Base-by-base conservation (phyloP, 257 asterid species). In the Oldenlandia corymbosa region DNA sequence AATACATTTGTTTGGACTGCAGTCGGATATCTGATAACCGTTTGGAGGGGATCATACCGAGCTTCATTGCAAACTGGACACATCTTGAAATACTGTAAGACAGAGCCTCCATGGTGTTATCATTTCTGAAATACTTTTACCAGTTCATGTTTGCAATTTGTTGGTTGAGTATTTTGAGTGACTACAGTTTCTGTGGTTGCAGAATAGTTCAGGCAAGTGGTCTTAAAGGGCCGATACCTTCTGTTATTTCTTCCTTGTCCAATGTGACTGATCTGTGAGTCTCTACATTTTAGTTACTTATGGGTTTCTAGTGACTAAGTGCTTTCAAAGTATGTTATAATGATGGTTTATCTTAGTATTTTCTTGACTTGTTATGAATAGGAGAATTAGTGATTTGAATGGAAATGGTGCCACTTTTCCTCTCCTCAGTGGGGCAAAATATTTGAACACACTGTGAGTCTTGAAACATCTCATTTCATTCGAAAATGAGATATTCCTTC, bases 121-220 rank as follows among this genome's bases (percentile, higher is more conserved):
- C 32, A 28, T 28, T 64, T 57, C 4, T 13, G n/a, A 1, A n/a
- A n/a, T 32, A 11, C 10, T 3, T 12, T 46, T 65, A 3, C 13
- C 5, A 4, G 13, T 27, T 43, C 11, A 13, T 23, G 32, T 37
- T 54, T 18, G 59, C 65, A 28, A 66, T 14, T 55, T 30, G 1
- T 18, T n/a, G 5, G 45, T 10, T 55, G 16, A 3, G 5, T 14
- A 34, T 34, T 34, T 34, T 4, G 4, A 3, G 9, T 34, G 39
- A 34, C 9, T 4, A 9, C 39, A 3, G 39, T 4, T 30, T 48
- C 37, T 42, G 32, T 58, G 58, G 53, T 75, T 59, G 26, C 84
- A 85, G 95, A 26, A 58, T 16, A 49, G 76, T 85, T 57, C 95
- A 83, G 75, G 95, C 62, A n/a, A 85, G 94, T 67, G 94, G 94